Percentiles rank a stretch among this genome's conserved stretches.
phyloP scores from a whole-genome alignment of 2,329 filamentous ascomycete species.

The Aspergillus novoparasiticus region DNA sequence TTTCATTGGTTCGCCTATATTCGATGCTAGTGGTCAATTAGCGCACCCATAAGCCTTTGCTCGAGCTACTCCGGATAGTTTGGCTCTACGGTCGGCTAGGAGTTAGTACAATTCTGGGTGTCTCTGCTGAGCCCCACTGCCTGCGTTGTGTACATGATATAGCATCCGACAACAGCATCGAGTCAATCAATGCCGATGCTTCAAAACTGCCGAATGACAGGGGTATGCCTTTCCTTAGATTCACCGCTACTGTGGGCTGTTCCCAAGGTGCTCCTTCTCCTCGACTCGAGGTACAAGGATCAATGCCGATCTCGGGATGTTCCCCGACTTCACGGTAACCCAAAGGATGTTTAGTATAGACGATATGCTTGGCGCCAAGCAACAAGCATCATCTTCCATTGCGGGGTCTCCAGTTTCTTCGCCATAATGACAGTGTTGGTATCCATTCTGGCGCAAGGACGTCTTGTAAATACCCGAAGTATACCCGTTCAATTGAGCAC shows the following conservation, averaged over 20 bases:
- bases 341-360: not conserved
- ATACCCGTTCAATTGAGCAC: not conserved
- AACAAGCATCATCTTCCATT: not conserved
- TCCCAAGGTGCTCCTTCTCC: not conserved
- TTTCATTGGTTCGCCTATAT: not conserved
- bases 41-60: not conserved
- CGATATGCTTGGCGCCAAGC: not conserved
- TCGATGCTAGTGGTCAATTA: not conserved
- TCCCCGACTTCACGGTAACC: not conserved
- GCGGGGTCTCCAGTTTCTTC: not conserved
- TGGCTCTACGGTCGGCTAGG: not conserved
- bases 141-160: not conserved
- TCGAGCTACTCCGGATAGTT: not conserved
- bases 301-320: not conserved
- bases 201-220: not conserved
- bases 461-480: not conserved
- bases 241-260: not conserved
- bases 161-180: not conserved
- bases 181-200: not conserved
- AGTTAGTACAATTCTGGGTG: not conserved
- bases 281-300: not conserved
- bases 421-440: not conserved
- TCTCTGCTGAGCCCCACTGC: not conserved
- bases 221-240: not conserved
- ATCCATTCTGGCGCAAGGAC: not conserved